Percentiles rank a stretch among this genome's conserved stretches.
phyloP scores from a whole-genome alignment of 345 rosid species.

The Citropsis articulata region DNA sequence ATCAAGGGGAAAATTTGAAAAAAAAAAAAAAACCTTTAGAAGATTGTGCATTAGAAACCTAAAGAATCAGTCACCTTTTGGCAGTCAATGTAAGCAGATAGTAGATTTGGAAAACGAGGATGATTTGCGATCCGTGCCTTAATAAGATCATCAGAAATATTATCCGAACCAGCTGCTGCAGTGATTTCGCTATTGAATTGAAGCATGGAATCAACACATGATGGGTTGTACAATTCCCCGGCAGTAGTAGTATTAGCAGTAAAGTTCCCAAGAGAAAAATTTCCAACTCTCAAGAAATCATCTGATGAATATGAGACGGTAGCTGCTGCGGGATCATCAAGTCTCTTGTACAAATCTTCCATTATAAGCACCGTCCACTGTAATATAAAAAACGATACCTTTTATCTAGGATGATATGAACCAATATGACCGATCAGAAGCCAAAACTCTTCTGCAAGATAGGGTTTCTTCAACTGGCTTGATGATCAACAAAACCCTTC shows the following conservation, averaged over 20 bases:
- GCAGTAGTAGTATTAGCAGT: not conserved
- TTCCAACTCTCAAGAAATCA: slow-evolving; percentile 9
- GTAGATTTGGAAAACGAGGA: slow-evolving; percentile 55
- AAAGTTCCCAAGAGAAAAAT: slow-evolving; percentile 8
- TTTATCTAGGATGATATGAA: not conserved
- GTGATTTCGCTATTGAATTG: slow-evolving; percentile 22
- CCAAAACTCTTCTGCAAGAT: not conserved
- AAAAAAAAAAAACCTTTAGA: too few species aligned
- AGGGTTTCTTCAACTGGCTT: not conserved
- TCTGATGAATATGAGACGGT: slow-evolving; percentile 7
- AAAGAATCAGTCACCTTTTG: slow-evolving; percentile 41
- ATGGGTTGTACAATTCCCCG: slow-evolving; percentile 16
- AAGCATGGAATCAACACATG: slow-evolving; percentile 9
- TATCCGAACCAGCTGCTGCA: slow-evolving; percentile 24
- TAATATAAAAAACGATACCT: not conserved
- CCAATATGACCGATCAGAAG: not conserved
- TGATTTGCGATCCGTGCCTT: slow-evolving; percentile 64
- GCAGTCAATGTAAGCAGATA: slow-evolving; percentile 58
- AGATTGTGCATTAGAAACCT: not conserved
- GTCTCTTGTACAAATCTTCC: slow-evolving; percentile 37
- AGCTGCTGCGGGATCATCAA: slow-evolving; percentile 16
- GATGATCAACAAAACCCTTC: not conserved
- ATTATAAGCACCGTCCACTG: slow-evolving; percentile 6
- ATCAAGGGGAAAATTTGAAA: not conserved
- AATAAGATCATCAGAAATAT: slow-evolving; percentile 38